Conservation (phyloP, 768 basidiomycete genomes). For the Flagelloscypha sp. region DNA sequence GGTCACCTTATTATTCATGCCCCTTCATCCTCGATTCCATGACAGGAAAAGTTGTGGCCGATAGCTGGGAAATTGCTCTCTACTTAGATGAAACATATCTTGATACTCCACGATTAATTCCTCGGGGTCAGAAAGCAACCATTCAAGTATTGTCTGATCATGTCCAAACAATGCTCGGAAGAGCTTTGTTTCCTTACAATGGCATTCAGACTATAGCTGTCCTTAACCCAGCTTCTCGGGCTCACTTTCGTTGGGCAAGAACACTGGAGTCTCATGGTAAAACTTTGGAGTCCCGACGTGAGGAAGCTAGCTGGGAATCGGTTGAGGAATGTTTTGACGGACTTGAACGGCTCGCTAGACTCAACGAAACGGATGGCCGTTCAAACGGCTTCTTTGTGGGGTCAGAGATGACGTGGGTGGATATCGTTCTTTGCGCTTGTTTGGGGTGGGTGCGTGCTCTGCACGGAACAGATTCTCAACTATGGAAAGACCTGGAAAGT, state of each 20-base stretch:
- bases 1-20: constrained; percentile 21
- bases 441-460: constrained; percentile 23
- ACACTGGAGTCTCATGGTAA: too few relatives aligned
- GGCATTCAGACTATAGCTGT: constrained; percentile 5
- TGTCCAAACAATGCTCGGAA: too few relatives aligned
- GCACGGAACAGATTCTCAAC: constrained; percentile 27
- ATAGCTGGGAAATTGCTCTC: constrained; percentile 25
- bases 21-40: constrained; percentile 29
- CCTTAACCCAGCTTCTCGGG: constrained; percentile 20
- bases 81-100: constrained; percentile 31
- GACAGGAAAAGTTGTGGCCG: constrained; percentile 19
- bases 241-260: too few relatives aligned
- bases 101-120: constrained; percentile 19
- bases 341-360: too few relatives aligned
- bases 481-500: constrained; percentile 35
- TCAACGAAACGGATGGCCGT: constrained; percentile 23
- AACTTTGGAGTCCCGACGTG: too few relatives aligned
- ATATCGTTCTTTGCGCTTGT: constrained; percentile 28
- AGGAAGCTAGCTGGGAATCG: too few relatives aligned
- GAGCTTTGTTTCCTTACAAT: constrained; percentile 10
- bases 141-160: too few relatives aligned
- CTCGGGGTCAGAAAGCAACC: constrained; percentile 16
- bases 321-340: too few relatives aligned
- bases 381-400: constrained; percentile 29
- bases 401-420: constrained; percentile 27